Conservation (phyloP, 2,329 filamentous ascomycete genomes). For the Fusarium stilboides region DNA sequence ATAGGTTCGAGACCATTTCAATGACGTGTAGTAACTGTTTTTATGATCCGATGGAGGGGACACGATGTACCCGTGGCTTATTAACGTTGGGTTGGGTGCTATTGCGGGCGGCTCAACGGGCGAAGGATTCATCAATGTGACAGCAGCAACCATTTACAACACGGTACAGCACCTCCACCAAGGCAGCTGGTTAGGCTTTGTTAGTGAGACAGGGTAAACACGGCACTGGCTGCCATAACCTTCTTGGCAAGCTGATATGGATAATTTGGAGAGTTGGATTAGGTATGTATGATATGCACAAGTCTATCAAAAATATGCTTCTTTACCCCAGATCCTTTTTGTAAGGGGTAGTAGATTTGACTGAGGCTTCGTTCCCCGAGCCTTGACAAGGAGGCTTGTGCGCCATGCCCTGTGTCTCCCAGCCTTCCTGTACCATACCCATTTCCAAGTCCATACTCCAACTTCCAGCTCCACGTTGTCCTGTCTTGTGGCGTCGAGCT, state of each 20-base stretch:
- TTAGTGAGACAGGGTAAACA: constrained; percentile 5
- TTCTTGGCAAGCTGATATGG: constrained; percentile 2
- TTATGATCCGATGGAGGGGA: constrained; percentile 42
- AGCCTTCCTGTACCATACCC: constrained; percentile 15
- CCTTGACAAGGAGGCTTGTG: constrained; percentile 12
- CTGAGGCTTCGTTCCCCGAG: constrained; percentile 12
- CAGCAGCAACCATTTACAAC: neutral
- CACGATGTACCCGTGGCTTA: constrained; percentile 22
- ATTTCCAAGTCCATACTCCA: constrained; percentile 4
- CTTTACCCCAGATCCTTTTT: constrained; percentile 15
- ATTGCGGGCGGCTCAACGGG: constrained; percentile 28
- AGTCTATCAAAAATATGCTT: constrained; percentile 41
- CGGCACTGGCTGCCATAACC: neutral
- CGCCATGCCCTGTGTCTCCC: constrained; percentile 5
- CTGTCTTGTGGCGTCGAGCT: constrained; percentile 21
- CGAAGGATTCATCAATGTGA: constrained; percentile 14
- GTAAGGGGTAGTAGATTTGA: constrained; percentile 6
- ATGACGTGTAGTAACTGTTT: constrained; percentile 34
- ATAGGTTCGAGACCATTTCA: constrained; percentile 29
- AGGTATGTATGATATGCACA: constrained; percentile 30
- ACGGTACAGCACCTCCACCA: neutral
- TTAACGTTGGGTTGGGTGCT: constrained; percentile 11
- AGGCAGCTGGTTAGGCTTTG: neutral
- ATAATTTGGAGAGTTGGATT: constrained; percentile 34
- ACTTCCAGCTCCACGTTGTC: constrained; percentile 18